phyloP scores from a whole-genome alignment of 1,284 basidiomycete genomes.

The Pseudozyma thailandica region DNA sequence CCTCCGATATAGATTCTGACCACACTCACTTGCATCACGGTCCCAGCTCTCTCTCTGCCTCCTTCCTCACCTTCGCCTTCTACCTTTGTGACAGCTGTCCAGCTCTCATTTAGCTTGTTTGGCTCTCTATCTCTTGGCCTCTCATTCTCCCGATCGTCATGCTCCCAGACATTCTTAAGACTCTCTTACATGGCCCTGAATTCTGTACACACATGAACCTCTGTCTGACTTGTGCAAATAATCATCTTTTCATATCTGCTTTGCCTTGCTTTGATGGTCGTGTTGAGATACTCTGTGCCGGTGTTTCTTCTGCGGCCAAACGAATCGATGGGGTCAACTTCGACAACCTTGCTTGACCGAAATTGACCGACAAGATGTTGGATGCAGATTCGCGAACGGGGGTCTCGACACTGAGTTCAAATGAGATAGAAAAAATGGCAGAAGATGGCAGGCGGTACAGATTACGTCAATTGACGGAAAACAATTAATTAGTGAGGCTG shows the following conservation, averaged over 20 bases:
- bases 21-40: background rate
- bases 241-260: background rate
- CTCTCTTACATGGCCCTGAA: constrained; percentile 18
- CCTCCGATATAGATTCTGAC: background rate
- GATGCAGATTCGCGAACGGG: too few relatives aligned
- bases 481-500: too few relatives aligned
- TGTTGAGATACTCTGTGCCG: background rate
- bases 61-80: background rate
- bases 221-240: constrained; percentile 24
- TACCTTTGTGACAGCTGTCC: background rate
- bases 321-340: too few relatives aligned
- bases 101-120: background rate
- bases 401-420: too few relatives aligned
- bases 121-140: background rate
- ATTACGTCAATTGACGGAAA: too few relatives aligned
- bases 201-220: constrained; percentile 30
- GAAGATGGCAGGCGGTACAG: too few relatives aligned
- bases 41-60: background rate
- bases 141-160: background rate
- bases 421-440: too few relatives aligned
- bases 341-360: too few relatives aligned
- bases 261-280: background rate
- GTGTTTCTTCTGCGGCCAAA: too few relatives aligned
- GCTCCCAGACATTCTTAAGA: constrained; percentile 11
- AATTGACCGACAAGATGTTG: too few relatives aligned